phyloP scores from a whole-genome alignment of 306 rosid species.

The Citrullus amarus region DNA sequence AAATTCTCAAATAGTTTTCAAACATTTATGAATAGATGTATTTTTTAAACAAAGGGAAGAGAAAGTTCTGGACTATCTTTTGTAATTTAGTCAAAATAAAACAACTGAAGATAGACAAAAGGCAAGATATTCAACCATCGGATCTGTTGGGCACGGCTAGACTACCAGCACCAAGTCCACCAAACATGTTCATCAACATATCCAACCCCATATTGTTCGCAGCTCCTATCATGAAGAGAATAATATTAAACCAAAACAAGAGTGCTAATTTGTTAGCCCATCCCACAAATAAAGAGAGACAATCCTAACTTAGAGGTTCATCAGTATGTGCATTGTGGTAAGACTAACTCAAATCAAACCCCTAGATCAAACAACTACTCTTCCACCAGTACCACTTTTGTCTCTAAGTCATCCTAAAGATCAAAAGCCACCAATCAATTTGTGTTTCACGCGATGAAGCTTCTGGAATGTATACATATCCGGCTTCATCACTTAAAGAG shows the following conservation, averaged over 20 bases:
- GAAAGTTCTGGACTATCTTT: no score
- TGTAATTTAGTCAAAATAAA: neutral
- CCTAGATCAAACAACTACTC: neutral
- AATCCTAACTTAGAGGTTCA: neutral
- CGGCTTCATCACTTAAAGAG: neutral
- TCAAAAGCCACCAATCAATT: constrained; percentile 1
- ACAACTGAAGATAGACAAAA: neutral
- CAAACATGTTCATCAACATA: constrained; percentile 72
- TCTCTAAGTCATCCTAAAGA: neutral
- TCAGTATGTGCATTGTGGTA: neutral
- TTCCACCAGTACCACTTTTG: neutral
- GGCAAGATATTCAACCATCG: constrained; percentile 35
- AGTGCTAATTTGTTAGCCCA: neutral
- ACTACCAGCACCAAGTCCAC: constrained; percentile 85
- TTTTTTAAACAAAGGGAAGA: no score
- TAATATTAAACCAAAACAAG: neutral
- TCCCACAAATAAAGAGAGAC: neutral
- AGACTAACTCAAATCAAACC: neutral
- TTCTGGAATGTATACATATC: neutral
- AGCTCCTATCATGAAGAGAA: constrained; percentile 24
- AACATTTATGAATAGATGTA: no score
- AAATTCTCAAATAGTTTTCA: no score
- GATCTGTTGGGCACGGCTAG: constrained; percentile 57
- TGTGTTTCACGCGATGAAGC: neutral
- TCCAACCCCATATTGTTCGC: constrained; percentile 50